Evolutionary conservation across 2,329 filamentous ascomycete species (phyloP).

Genomic region (Mycogone perniciosa): DNA sequence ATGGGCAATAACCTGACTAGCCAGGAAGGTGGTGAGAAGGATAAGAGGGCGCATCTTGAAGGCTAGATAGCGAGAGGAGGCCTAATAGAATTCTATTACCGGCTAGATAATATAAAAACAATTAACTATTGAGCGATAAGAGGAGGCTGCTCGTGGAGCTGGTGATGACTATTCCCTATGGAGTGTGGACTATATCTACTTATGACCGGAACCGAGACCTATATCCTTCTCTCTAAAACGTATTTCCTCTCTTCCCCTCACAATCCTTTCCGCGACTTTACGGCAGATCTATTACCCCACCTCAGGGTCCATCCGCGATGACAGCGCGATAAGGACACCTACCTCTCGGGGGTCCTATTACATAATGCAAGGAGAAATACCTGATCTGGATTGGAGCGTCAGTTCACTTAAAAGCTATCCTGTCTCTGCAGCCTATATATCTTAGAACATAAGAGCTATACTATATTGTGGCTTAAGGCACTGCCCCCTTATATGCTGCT

Average conservation of each 20-base stretch:
- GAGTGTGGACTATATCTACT: not conserved
- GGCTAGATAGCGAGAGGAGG: not conserved
- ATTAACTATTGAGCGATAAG: not conserved
- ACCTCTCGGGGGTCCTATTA: not conserved
- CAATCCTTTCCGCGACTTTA: not conserved
- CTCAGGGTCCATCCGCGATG: not conserved
- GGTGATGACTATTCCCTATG: not conserved
- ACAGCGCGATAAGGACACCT: not conserved
- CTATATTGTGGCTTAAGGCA: too few species aligned
- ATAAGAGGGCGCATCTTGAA: conserved; percentile 6
- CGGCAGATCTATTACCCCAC: conserved; percentile 3
- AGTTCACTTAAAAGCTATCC: not conserved
- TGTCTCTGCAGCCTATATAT: too few species aligned
- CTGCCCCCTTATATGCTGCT: too few species aligned
- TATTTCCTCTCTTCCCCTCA: not conserved
- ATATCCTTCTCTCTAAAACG: too few species aligned
- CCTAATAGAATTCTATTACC: too few species aligned
- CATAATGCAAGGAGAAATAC: conserved; percentile 7
- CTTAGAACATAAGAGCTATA: too few species aligned
- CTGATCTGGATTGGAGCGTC: conserved; percentile 8
- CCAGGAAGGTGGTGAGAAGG: conserved; percentile 5
- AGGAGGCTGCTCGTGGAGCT: not conserved
- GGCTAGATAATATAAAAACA: not conserved
- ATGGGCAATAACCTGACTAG: conserved; percentile 10
- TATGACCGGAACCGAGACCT: too few species aligned